Conservation (phyloP, 164 flowering plant genomes). For the Cinnamomum chago region DNA sequence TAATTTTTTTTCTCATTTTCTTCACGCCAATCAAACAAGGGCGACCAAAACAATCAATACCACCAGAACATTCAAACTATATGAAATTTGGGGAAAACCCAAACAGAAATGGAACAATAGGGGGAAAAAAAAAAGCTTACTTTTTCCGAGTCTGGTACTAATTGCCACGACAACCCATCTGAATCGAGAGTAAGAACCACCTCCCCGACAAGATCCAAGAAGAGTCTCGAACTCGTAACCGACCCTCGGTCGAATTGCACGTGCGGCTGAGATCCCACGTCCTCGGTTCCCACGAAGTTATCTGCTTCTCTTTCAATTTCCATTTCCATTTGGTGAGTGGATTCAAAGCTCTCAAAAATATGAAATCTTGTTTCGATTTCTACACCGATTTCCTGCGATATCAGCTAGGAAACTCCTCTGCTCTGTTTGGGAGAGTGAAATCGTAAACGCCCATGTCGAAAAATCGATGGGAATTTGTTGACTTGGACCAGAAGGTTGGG, state of each 20-base stretch:
- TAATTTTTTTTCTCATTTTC: no score
- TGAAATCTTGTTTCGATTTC: no score
- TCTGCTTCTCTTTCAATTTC: not conserved
- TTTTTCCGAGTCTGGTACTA: slow-evolving; percentile 23
- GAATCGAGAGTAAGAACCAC: slow-evolving; percentile 50
- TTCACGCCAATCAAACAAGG: no score
- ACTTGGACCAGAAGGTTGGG: not conserved
- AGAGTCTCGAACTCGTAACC: slow-evolving; percentile 33
- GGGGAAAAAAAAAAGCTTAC: slow-evolving; percentile 31
- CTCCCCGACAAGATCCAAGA: slow-evolving; percentile 69
- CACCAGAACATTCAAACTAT: no score
- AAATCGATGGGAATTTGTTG: not conserved
- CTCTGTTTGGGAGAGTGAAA: not conserved
- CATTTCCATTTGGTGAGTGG: not conserved
- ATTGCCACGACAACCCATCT: slow-evolving; percentile 68
- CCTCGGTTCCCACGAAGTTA: not conserved
- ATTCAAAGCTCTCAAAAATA: no score
- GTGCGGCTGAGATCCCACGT: slow-evolving; percentile 8
- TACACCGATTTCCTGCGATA: not conserved
- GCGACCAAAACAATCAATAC: no score
- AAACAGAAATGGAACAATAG: no score
- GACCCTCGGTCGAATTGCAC: slow-evolving; percentile 13
- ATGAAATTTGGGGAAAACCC: no score
- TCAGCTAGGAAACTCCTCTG: not conserved
- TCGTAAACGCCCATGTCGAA: not conserved